These are phyloP conservation scores for Suhomyces choctaworum DNA, from an alignment of 1,139 yeast species.

Conservation along the genomic window DNA sequence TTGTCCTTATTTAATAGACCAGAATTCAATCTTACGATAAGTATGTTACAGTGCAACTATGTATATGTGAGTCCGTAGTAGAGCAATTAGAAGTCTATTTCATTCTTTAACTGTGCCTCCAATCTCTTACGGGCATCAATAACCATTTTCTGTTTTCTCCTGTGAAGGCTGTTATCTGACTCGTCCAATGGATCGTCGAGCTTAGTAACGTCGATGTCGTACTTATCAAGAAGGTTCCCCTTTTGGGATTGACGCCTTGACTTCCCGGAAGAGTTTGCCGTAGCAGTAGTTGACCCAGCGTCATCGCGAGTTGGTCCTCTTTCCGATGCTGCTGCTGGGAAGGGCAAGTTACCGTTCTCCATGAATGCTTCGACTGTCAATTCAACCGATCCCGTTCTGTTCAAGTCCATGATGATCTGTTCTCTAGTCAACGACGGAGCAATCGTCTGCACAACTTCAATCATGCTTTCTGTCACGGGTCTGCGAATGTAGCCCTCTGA, in stretches of 20 bases:
- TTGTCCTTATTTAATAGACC: no score
- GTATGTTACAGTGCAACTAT: no score
- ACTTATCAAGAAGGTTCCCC: constrained; percentile 40
- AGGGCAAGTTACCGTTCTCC: constrained; percentile 64
- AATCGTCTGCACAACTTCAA: constrained; percentile 79
- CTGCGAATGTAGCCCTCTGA: constrained; percentile 43
- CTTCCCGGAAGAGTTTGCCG: neutral
- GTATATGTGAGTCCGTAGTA: no score
- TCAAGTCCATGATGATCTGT: constrained; percentile 67
- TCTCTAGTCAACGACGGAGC: constrained; percentile 72
- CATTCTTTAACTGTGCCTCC: constrained; percentile 37
- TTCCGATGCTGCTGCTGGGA: constrained; percentile 48
- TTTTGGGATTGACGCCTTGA: no score
- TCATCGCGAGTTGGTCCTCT: constrained; percentile 1
- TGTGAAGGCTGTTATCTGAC: constrained; percentile 16
- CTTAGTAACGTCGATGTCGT: constrained; percentile 22
- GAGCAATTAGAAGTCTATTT: constrained; percentile 15
- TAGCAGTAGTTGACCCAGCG: neutral
- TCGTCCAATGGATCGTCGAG: constrained; percentile 19
- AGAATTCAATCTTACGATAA: no score
- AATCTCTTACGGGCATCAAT: constrained; percentile 44
- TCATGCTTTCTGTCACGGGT: constrained; percentile 74
- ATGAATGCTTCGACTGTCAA: constrained; percentile 71
- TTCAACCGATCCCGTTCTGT: constrained; percentile 77
- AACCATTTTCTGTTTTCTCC: constrained; percentile 45